Evolutionary conservation across 768 basidiomycete genomes (phyloP).

Genomic region (Termitomyces sp.): DNA sequence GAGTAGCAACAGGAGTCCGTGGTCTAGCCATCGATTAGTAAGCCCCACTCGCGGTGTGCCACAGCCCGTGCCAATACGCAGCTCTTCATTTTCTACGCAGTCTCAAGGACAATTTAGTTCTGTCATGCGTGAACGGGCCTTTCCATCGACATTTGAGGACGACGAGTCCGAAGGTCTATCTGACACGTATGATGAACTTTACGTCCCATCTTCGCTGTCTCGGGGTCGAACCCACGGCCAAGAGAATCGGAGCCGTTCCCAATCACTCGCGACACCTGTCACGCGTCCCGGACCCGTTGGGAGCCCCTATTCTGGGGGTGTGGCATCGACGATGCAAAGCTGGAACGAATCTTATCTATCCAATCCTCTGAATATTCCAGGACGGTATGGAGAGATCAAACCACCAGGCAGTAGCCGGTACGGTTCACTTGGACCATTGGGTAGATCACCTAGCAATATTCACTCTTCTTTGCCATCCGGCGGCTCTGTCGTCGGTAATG

Average conservation of each 20-base stretch:
- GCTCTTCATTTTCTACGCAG: constrained; percentile 63
- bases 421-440: constrained; percentile 54
- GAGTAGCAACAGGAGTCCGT: constrained; percentile 36
- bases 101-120: constrained; percentile 55
- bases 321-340: constrained; percentile 40
- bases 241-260: constrained; percentile 72
- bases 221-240: constrained; percentile 59
- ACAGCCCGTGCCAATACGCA: constrained; percentile 59
- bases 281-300: constrained; percentile 51
- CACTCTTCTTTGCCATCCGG: constrained; percentile 45
- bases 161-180: constrained; percentile 67
- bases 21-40: constrained; percentile 44
- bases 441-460: constrained; percentile 52
- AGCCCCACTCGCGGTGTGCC: constrained; percentile 37
- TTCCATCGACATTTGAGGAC: constrained; percentile 78
- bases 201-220: constrained; percentile 39
- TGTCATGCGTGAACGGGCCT: constrained; percentile 61
- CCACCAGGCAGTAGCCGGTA: constrained; percentile 62
- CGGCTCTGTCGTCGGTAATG: constrained; percentile 39
- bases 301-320: constrained; percentile 38
- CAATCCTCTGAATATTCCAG: constrained; percentile 57
- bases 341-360: constrained; percentile 61
- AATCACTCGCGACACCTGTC: constrained; percentile 63
- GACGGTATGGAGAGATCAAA: constrained; percentile 59
- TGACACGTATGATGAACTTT: constrained; percentile 61